phyloP scores from a whole-genome alignment of 2,329 filamentous ascomycete species.

The Pyrenophora teres region DNA sequence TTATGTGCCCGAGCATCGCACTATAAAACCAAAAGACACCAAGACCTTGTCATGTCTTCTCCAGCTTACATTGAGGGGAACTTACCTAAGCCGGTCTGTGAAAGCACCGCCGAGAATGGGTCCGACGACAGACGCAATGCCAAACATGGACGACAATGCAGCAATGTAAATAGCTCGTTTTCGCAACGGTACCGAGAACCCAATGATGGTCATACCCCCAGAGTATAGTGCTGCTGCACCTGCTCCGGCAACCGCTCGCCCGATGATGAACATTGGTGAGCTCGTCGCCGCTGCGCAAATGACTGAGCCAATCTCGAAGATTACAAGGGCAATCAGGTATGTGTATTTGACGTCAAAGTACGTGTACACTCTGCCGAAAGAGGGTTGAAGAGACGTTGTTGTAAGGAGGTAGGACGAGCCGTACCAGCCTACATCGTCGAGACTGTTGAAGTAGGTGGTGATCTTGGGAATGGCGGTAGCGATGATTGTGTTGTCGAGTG shows the following conservation, averaged over 20 bases:
- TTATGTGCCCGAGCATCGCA: too few relatives aligned
- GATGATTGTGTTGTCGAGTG: slow-evolving; percentile 49
- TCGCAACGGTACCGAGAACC: slow-evolving; percentile 49
- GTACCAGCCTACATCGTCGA: slow-evolving; percentile 52
- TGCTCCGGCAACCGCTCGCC: slow-evolving; percentile 59
- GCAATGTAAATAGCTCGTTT: slow-evolving; percentile 52
- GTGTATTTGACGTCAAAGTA: slow-evolving; percentile 60
- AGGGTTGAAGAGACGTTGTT: slow-evolving; percentile 51
- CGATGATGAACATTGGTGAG: slow-evolving; percentile 60
- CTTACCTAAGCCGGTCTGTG: slow-evolving; percentile 38
- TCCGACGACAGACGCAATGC: slow-evolving; percentile 48
- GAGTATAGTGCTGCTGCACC: slow-evolving; percentile 59
- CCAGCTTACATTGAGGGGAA: too few relatives aligned
- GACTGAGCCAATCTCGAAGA: slow-evolving; percentile 58
- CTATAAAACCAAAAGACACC: too few relatives aligned
- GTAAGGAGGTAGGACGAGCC: slow-evolving; percentile 53
- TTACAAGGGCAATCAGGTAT: slow-evolving; percentile 55
- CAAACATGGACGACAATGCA: slow-evolving; percentile 45
- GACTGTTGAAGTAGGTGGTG: slow-evolving; percentile 48
- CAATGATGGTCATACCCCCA: slow-evolving; percentile 58
- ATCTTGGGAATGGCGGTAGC: slow-evolving; percentile 49
- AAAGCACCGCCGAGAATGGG: slow-evolving; percentile 52
- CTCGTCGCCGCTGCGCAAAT: slow-evolving; percentile 58
- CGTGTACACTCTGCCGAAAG: slow-evolving; percentile 63
- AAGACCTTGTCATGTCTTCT: too few relatives aligned